Evolutionary conservation across 371 early-diverging fungal genomes (phyloP).

Genomic region (Syncephalastrum contaminatum): DNA sequence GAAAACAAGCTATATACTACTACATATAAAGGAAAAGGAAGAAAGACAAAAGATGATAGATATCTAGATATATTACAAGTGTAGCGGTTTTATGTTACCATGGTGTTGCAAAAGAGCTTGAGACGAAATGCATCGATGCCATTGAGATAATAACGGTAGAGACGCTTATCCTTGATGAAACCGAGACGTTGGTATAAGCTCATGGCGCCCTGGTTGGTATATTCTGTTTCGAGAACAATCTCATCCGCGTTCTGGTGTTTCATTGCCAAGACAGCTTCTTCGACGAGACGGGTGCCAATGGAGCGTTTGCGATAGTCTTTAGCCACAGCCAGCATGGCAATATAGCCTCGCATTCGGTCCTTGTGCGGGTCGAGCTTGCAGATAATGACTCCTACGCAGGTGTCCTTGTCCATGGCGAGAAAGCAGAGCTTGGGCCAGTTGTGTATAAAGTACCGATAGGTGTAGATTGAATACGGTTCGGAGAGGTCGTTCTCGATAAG

Average conservation of each 20-base stretch:
- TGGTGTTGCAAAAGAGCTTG: constrained; percentile 69
- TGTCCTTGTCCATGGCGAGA: constrained; percentile 61
- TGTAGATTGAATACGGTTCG: constrained; percentile 96
- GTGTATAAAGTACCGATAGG: constrained; percentile 95
- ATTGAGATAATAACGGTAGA: constrained; percentile 89
- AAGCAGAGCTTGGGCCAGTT: constrained; percentile 88
- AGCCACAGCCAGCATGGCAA: constrained; percentile 94
- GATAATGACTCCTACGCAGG: constrained; percentile 85
- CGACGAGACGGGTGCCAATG: constrained; percentile 79
- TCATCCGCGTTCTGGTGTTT: constrained; percentile 80
- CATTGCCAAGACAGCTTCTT: constrained; percentile 76
- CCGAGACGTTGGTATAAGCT: constrained; percentile 90
- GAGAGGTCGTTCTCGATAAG: constrained; percentile 91
- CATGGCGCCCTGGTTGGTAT: constrained; percentile 84
- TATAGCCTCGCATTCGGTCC: constrained; percentile 82
- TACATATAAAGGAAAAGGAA: constrained; percentile 1
- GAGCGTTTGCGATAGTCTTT: constrained; percentile 75
- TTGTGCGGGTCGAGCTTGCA: constrained; percentile 85
- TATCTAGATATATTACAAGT: too few species aligned
- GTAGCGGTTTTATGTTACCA: constrained; percentile 16
- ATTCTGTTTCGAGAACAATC: constrained; percentile 92
- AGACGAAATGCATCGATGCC: constrained; percentile 92
- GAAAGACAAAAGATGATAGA: not conserved
- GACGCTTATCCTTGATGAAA: constrained; percentile 89
- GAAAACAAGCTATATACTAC: not conserved